A percentile compares a stretch with the other conserved stretches of the same genome.
These are phyloP conservation scores for Groenewaldozyma tartarivorans DNA, from an alignment of 805 yeast genomes.

Conservation along the genomic window DNA sequence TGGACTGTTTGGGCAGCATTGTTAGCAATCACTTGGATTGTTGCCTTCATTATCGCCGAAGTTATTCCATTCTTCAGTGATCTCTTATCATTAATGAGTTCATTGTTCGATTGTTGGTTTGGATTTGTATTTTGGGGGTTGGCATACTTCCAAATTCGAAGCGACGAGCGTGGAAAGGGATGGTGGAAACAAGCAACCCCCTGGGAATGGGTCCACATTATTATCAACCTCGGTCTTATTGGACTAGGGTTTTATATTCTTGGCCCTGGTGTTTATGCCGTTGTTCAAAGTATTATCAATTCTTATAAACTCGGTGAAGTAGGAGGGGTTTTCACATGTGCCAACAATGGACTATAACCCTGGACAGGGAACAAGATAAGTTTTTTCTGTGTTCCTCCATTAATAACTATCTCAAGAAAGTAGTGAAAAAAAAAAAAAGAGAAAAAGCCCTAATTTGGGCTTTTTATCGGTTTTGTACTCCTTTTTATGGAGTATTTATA, in stretches of 20 bases:
- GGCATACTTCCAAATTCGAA: conserved; percentile 41
- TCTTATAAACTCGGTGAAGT: conserved; percentile 41
- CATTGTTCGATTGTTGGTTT: conserved; percentile 57
- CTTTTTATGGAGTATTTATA: no score
- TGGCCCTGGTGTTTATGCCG: conserved; percentile 52
- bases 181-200: conserved; percentile 23
- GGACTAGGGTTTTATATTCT: conserved; percentile 42
- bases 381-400: no score
- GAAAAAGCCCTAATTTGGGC: no score
- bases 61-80: conserved; percentile 58
- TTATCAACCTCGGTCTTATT: conserved; percentile 32
- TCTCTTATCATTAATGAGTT: conserved; percentile 47
- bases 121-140: conserved; percentile 56
- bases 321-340: conserved; percentile 46
- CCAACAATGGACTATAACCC: conserved; percentile 31
- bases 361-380: no score
- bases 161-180: conserved; percentile 27
- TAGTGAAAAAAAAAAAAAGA: no score
- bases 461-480: no score
- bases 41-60: conserved; percentile 51
- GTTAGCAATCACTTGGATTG: conserved; percentile 37
- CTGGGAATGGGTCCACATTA: conserved; percentile 31
- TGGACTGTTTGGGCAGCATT: conserved; percentile 45
- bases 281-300: conserved; percentile 44
- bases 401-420: no score